Percentiles rank a stretch among this genome's conserved stretches.
Conservation (phyloP, 345 rosid species). For the Ceriops tagal region DNA sequence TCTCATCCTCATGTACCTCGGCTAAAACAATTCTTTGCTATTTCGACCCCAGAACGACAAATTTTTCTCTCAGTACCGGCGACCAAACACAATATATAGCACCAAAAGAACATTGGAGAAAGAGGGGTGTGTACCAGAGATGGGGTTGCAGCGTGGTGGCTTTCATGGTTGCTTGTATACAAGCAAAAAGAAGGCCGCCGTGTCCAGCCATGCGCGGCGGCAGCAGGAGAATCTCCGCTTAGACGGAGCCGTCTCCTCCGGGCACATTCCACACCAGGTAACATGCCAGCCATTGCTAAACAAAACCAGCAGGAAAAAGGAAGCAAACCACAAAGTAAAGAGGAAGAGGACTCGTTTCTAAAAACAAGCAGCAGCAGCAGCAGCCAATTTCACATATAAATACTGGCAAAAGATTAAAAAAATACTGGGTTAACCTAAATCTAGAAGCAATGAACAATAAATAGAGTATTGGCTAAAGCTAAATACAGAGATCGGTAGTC, state of each 20-base stretch:
- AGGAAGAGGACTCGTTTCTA: not conserved
- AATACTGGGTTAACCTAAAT: too few species aligned
- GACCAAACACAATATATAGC: not conserved
- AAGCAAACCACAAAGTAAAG: not conserved
- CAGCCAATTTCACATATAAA: too few species aligned
- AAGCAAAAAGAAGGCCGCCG: slow-evolving; percentile 61
- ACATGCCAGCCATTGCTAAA: slow-evolving; percentile 68
- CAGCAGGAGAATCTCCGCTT: slow-evolving; percentile 39
- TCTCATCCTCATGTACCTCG: slow-evolving; percentile 41
- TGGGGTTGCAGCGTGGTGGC: slow-evolving; percentile 29
- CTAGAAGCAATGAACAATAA: not conserved
- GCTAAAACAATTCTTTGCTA: slow-evolving; percentile 36
- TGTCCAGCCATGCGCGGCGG: slow-evolving; percentile 28
- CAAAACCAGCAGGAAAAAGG: not conserved
- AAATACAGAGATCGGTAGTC: slow-evolving; percentile 4
- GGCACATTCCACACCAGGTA: slow-evolving; percentile 83
- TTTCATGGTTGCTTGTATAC: slow-evolving; percentile 47
- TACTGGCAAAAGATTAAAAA: too few species aligned
- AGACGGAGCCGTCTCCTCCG: slow-evolving; percentile 68
- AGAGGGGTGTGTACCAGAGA: slow-evolving; percentile 27
- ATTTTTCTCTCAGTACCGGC: slow-evolving; percentile 5
- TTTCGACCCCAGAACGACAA: not conserved
- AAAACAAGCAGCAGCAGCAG: not conserved
- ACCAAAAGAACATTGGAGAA: not conserved
- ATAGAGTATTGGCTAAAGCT: not conserved